Conservation (phyloP, 108 stramenopile genomes). For the Nitzschia sp. region DNA sequence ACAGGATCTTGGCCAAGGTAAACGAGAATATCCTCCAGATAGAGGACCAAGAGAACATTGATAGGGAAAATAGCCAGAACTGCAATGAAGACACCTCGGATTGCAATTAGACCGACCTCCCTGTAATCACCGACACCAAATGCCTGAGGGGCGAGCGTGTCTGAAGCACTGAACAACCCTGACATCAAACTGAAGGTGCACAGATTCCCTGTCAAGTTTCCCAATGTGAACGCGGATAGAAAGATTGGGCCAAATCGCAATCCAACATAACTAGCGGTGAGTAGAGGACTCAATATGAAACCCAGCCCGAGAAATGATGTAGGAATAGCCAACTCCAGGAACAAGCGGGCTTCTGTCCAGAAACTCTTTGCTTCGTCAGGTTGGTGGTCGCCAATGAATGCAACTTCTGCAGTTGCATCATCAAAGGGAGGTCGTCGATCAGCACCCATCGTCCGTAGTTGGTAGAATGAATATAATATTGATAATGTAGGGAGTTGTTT, state of each 20-base stretch:
- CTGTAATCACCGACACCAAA: slow-evolving; percentile 31
- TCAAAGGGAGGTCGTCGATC: slow-evolving; percentile 9
- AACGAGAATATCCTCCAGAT: slow-evolving; percentile 26
- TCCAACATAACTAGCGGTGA: slow-evolving; percentile 43
- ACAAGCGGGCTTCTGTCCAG: slow-evolving; percentile 17
- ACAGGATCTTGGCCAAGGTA: slow-evolving; percentile 35
- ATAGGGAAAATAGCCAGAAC: slow-evolving; percentile 24
- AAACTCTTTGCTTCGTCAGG: slow-evolving; percentile 14
- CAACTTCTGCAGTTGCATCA: not conserved
- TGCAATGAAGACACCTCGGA: slow-evolving; percentile 29
- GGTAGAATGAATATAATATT: not conserved
- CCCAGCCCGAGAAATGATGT: slow-evolving; percentile 28
- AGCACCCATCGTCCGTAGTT: not conserved
- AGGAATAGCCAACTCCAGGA: slow-evolving; percentile 42
- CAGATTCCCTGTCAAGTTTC: slow-evolving; percentile 47
- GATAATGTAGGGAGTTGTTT: not conserved
- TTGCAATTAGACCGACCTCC: slow-evolving; percentile 36
- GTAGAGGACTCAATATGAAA: slow-evolving; percentile 20
- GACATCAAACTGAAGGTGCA: slow-evolving; percentile 32
- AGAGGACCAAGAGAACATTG: slow-evolving; percentile 27
- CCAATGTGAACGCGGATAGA: slow-evolving; percentile 43
- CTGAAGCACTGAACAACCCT: slow-evolving; percentile 41
- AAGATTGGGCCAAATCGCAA: slow-evolving; percentile 27
- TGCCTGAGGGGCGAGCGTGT: slow-evolving; percentile 44
- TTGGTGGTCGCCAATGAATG: slow-evolving; percentile 10